A percentile compares a stretch with the other conserved stretches of the same genome.
These are phyloP conservation scores for Parietichytrium sp. DNA, from an alignment of 108 stramenopile genomes.

Conservation along the genomic window DNA sequence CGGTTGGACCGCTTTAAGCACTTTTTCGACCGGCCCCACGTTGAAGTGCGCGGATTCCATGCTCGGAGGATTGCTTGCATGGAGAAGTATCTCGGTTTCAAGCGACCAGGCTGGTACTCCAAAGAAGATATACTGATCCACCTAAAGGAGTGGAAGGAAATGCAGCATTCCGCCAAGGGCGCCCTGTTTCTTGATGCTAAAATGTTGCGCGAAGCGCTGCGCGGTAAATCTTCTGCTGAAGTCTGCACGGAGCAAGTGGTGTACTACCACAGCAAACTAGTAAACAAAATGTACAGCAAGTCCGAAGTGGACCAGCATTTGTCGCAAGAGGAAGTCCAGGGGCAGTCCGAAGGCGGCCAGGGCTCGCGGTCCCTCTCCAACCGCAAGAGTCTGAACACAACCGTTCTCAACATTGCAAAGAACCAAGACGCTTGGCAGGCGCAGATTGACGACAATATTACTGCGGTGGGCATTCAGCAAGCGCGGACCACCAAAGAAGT, in stretches of 20 bases:
- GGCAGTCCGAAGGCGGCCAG: neutral
- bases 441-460: neutral
- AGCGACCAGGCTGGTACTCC: slow-evolving; percentile 1
- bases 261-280: neutral
- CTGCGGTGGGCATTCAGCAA: neutral
- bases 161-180: neutral
- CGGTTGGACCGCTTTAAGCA: neutral
- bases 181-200: slow-evolving; percentile 7
- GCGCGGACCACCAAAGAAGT: too few species aligned
- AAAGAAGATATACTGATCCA: neutral
- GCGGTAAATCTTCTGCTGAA: too few species aligned
- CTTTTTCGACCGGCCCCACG: neutral
- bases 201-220: neutral
- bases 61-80: neutral
- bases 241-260: neutral
- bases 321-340: neutral
- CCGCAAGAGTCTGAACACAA: neutral
- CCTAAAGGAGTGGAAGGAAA: neutral
- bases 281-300: neutral
- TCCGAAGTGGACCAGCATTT: neutral
- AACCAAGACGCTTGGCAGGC: slow-evolving; percentile 21
- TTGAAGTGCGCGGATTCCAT: neutral
- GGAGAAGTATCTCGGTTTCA: neutral
- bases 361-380: neutral
- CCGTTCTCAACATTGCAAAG: neutral